Evolutionary conservation across 2,329 filamentous ascomycete species (phyloP).

Genomic region (Penicillium hordei): DNA sequence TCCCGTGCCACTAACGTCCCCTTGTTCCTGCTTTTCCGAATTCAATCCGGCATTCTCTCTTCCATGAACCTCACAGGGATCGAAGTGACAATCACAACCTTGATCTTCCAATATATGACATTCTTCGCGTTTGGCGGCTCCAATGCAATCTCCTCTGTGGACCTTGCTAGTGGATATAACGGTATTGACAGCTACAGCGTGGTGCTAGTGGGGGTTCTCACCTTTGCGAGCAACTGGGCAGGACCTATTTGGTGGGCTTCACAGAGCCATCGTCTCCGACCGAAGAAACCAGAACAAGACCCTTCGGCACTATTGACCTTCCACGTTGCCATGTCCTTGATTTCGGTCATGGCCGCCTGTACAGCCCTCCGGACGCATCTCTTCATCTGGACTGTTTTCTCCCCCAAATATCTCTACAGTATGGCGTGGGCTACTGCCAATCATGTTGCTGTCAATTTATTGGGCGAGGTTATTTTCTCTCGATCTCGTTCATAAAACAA

Average conservation of each 20-base stretch:
- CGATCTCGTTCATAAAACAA: constrained; percentile 1
- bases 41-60: constrained; percentile 57
- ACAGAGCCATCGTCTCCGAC: constrained; percentile 49
- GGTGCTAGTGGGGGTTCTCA: constrained; percentile 74
- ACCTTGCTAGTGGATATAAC: constrained; percentile 93
- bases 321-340: constrained; percentile 65
- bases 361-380: constrained; percentile 80
- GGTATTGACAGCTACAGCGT: constrained; percentile 80
- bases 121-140: constrained; percentile 92
- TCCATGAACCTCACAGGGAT: constrained; percentile 43
- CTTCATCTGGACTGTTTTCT: constrained; percentile 99
- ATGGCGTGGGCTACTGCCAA: constrained; percentile 84
- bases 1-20: constrained; percentile 83
- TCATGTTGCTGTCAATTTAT: constrained; percentile 72
- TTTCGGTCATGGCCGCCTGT: constrained; percentile 85
- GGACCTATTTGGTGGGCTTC: constrained; percentile 85
- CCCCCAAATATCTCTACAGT: constrained; percentile 90
- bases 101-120: constrained; percentile 75
- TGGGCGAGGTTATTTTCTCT: constrained; percentile 47
- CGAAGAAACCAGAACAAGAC: constrained; percentile 30
- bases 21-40: constrained; percentile 72
- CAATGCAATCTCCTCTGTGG: constrained; percentile 94
- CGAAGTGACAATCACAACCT: constrained; percentile 66
- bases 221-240: constrained; percentile 88
- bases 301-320: constrained; percentile 66